Conservation (phyloP, 305 asterid species). For the Fraxinus greggii region DNA sequence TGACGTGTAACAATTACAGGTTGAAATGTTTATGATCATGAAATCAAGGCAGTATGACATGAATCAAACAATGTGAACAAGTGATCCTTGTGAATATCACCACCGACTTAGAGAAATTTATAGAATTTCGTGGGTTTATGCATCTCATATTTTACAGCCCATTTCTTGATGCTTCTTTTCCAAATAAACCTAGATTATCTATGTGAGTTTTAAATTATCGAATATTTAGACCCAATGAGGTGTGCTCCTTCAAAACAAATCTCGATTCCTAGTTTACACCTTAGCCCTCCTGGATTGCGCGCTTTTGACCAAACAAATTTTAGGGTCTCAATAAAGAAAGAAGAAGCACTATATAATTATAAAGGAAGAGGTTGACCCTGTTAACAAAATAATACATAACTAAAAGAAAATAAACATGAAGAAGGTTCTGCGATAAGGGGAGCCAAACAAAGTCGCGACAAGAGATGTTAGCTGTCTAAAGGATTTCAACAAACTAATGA, state of each 20-base stretch:
- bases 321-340: neutral
- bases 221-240: neutral
- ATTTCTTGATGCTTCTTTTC: neutral
- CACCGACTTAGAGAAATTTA: neutral
- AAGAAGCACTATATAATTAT: no score
- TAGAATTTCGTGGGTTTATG: neutral
- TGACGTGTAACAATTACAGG: neutral
- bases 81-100: neutral
- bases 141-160: neutral
- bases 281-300: neutral
- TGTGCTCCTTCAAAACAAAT: neutral
- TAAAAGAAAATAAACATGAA: no score
- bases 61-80: neutral
- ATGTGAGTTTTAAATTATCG: neutral
- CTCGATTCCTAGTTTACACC: neutral
- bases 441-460: neutral
- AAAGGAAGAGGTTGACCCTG: no score
- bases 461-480: neutral
- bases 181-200: neutral
- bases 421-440: neutral
- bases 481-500: no score
- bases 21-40: neutral
- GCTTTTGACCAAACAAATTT: neutral
- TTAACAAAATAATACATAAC: no score
- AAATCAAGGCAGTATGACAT: neutral